A percentile compares a stretch with the other conserved stretches of the same genome.
Conservation (phyloP, 176 grass and related monocot genomes). For the Musa itinerans region DNA sequence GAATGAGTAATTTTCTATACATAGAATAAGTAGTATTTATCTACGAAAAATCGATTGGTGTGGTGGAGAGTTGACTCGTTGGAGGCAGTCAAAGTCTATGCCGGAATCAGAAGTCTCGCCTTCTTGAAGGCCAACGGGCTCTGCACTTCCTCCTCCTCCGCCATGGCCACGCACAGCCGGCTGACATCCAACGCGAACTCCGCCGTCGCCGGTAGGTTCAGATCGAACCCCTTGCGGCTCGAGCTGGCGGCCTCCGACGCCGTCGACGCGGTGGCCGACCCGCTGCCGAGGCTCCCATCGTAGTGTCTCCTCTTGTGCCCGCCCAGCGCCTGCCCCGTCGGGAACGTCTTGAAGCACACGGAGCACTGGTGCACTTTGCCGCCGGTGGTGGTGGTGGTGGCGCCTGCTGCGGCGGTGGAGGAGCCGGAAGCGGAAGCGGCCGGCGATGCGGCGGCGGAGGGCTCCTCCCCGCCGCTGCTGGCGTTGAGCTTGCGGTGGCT, state of each 20-base stretch:
- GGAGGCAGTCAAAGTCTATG: slow-evolving; percentile 2
- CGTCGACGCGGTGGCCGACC: not conserved
- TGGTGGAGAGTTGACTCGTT: not conserved
- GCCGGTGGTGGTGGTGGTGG: not conserved
- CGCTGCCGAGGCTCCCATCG: slow-evolving; percentile 54
- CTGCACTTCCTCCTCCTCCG: slow-evolving; percentile 74
- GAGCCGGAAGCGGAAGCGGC: slow-evolving; percentile 25
- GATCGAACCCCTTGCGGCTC: slow-evolving; percentile 38
- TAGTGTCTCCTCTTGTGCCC: slow-evolving; percentile 88
- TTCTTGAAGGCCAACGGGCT: slow-evolving; percentile 79
- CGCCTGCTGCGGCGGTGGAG: slow-evolving; percentile 3
- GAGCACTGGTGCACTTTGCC: slow-evolving; percentile 50
- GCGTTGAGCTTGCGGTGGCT: slow-evolving; percentile 55
- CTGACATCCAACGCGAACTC: slow-evolving; percentile 23
- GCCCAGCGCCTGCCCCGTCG: slow-evolving; percentile 78
- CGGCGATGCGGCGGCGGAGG: not conserved
- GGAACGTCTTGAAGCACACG: slow-evolving; percentile 66
- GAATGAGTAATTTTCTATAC: not conserved
- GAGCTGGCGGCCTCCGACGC: not conserved
- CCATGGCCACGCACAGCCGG: slow-evolving; percentile 18
- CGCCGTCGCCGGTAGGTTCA: slow-evolving; percentile 57
- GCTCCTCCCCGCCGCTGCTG: not conserved
- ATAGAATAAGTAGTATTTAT: not conserved
- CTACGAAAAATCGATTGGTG: not conserved
- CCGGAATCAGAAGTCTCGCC: slow-evolving; percentile 55